phyloP scores from a whole-genome alignment of 108 stramenopile genomes.

The Cyclotella cryptica region DNA sequence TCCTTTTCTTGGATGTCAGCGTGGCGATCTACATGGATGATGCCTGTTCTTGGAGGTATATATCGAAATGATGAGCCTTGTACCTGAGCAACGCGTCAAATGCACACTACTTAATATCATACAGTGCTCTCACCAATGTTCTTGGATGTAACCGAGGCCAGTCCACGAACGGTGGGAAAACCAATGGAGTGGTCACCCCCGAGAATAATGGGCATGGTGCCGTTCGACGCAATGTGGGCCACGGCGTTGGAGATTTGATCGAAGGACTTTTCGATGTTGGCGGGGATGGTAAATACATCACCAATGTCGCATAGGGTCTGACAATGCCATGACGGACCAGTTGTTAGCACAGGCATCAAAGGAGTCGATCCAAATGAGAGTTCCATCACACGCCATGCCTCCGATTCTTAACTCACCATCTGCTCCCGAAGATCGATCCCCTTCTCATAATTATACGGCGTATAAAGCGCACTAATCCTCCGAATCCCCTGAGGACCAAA shows the following conservation, averaged over 20 bases:
- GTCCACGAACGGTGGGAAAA: constrained; percentile 81
- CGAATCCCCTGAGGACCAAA: constrained; percentile 88
- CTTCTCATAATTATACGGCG: constrained; percentile 86
- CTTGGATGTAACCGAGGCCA: constrained; percentile 80
- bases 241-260: constrained; percentile 89
- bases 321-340: too few species aligned
- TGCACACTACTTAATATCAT: too few species aligned
- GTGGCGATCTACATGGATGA: constrained; percentile 89
- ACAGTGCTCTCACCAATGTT: constrained; percentile 63
- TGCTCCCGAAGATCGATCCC: constrained; percentile 87
- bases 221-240: constrained; percentile 72
- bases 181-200: constrained; percentile 89
- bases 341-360: too few species aligned
- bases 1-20: constrained; percentile 91
- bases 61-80: too few species aligned
- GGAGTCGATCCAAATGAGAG: too few species aligned
- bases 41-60: constrained; percentile 7
- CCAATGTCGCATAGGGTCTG: constrained; percentile 58
- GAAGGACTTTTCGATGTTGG: constrained; percentile 87
- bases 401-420: constrained; percentile 64
- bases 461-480: constrained; percentile 79
- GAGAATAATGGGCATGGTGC: constrained; percentile 84
- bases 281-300: constrained; percentile 87
- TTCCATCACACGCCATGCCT: too few species aligned
- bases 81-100: too few species aligned